phyloP scores from a whole-genome alignment of 176 grass and related monocot genomes.

The Zizania latifolia region DNA sequence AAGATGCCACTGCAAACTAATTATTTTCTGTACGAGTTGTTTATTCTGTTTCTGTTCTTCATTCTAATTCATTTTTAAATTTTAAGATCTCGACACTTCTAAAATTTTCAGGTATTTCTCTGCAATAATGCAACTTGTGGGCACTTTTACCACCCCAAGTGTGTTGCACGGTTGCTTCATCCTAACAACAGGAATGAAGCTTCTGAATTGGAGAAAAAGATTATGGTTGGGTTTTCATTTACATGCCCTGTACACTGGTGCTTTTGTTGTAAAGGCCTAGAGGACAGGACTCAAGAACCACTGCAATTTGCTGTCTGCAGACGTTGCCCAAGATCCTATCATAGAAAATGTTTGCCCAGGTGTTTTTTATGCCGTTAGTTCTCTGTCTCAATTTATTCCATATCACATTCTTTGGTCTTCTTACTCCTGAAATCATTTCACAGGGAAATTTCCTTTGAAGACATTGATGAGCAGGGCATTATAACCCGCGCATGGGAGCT shows the following conservation, averaged over 20 bases:
- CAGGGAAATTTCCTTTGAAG: slow-evolving; percentile 44
- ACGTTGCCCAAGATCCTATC: slow-evolving; percentile 64
- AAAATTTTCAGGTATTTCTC: slow-evolving; percentile 62
- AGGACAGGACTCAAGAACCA: slow-evolving; percentile 34
- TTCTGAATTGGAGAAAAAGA: slow-evolving; percentile 47
- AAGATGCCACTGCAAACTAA: background rate
- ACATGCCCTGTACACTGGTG: slow-evolving; percentile 67
- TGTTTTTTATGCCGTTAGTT: slow-evolving; percentile 2
- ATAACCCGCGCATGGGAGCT: slow-evolving; percentile 55
- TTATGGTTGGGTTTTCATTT: slow-evolving; percentile 44
- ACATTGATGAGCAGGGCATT: slow-evolving; percentile 28
- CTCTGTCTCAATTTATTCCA: background rate
- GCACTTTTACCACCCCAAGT: slow-evolving; percentile 73
- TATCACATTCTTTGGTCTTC: background rate
- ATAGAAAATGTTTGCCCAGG: slow-evolving; percentile 75
- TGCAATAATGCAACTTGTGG: slow-evolving; percentile 79
- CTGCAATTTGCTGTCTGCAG: slow-evolving; percentile 67
- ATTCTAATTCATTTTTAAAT: background rate
- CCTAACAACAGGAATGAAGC: slow-evolving; percentile 34
- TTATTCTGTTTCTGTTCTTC: background rate
- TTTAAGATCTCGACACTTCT: background rate
- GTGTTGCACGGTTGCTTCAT: slow-evolving; percentile 41
- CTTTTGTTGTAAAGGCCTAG: slow-evolving; percentile 47
- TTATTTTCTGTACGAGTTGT: background rate
- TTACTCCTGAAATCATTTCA: slow-evolving; percentile 12